These are phyloP conservation scores for Tanacetum coccineum DNA, from an alignment of 129 eudicot genomes.

Conservation along the genomic window DNA sequence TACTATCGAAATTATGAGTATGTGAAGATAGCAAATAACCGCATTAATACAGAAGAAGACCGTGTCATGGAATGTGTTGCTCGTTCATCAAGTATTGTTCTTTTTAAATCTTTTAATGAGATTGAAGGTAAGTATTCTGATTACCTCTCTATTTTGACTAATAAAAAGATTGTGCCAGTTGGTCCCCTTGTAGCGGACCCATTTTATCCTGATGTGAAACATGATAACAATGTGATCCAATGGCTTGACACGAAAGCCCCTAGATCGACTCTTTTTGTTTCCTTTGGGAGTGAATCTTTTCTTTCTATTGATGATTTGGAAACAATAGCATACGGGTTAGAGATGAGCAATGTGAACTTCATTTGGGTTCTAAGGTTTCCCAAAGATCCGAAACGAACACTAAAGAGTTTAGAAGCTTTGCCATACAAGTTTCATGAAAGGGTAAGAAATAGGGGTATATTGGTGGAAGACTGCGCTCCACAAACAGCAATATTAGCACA, in stretches of 20 bases:
- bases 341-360: slow-evolving; percentile 24
- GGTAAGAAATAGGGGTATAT: slow-evolving; percentile 11
- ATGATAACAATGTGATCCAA: background rate
- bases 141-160: background rate
- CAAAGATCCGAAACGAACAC: background rate
- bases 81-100: slow-evolving; percentile 3
- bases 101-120: background rate
- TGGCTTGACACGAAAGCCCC: slow-evolving; percentile 19
- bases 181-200: slow-evolving; percentile 7
- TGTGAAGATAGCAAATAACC: background rate
- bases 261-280: slow-evolving; percentile 9
- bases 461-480: slow-evolving; percentile 27
- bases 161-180: background rate
- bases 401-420: slow-evolving; percentile 2
- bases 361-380: slow-evolving; percentile 25
- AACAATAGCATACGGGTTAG: slow-evolving; percentile 25
- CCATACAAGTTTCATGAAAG: slow-evolving; percentile 23
- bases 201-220: background rate
- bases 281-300: slow-evolving; percentile 23
- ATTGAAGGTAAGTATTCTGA: slow-evolving; percentile 1
- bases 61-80: slow-evolving; percentile 1
- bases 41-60: background rate
- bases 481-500: slow-evolving; percentile 14
- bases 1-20: slow-evolving; percentile 1
- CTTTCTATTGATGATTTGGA: background rate